These are phyloP conservation scores for Pulveroboletus sp. DNA, from an alignment of 768 basidiomycete species.

Conservation along the genomic window DNA sequence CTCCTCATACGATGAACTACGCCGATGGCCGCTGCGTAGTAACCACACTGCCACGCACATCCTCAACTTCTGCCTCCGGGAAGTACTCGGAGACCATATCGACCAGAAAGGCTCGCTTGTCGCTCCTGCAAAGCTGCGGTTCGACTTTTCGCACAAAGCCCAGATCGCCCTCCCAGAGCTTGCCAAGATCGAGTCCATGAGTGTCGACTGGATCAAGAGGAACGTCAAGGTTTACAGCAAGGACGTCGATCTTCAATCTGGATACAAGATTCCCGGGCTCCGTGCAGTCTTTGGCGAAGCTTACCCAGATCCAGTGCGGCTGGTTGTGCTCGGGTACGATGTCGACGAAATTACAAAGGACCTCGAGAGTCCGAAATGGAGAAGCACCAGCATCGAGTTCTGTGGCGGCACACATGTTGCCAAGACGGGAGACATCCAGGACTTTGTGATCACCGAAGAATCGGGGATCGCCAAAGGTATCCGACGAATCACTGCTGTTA, in stretches of 20 bases:
- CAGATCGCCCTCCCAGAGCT: constrained; percentile 77
- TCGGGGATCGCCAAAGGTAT: constrained; percentile 98
- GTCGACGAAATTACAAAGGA: constrained; percentile 85
- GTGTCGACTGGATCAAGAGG: constrained; percentile 83
- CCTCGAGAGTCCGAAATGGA: constrained; percentile 87
- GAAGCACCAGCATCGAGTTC: constrained; percentile 89
- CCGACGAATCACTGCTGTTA: constrained; percentile 89
- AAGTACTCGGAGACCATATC: constrained; percentile 93
- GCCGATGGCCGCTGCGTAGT: constrained; percentile 92
- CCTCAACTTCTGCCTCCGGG: constrained; percentile 89
- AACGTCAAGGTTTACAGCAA: constrained; percentile 88
- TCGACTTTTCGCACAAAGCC: constrained; percentile 97
- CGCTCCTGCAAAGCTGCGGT: constrained; percentile 91
- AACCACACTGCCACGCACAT: constrained; percentile 99
- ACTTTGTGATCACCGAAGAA: constrained; percentile 92
- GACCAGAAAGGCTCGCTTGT: constrained; percentile 98
- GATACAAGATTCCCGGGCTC: constrained; percentile 86
- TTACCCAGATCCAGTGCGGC: constrained; percentile 96
- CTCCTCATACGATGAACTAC: constrained; percentile 91
- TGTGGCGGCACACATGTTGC: constrained; percentile 99
- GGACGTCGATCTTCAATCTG: constrained; percentile 73
- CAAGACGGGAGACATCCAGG: constrained; percentile 97
- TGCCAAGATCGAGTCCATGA: constrained; percentile 76
- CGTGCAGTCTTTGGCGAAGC: constrained; percentile 97
- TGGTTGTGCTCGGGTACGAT: constrained; percentile 86